Percentiles rank a stretch among this genome's conserved stretches.
Evolutionary conservation across 2,329 filamentous ascomycete species (phyloP).

Genomic region (Talaromyces piceae): DNA sequence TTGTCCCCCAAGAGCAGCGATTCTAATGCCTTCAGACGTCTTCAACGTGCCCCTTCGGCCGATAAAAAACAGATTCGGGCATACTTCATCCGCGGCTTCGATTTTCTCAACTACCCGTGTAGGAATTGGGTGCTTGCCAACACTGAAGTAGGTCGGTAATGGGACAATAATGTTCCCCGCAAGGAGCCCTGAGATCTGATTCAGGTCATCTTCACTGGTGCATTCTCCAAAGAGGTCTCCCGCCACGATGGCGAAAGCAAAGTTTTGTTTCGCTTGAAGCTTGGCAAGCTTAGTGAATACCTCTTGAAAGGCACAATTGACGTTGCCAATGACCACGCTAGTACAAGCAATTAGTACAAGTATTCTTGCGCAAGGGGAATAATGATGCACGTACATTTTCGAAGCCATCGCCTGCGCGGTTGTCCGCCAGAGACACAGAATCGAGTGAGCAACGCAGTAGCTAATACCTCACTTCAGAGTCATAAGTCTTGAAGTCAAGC

Average conservation of each 20-base stretch:
- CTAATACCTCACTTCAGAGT: background rate
- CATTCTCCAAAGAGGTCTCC: constrained; percentile 71
- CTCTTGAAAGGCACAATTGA: constrained; percentile 68
- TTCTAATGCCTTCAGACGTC: constrained; percentile 79
- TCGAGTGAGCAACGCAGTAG: background rate
- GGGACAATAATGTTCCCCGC: constrained; percentile 66
- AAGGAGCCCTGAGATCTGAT: constrained; percentile 59
- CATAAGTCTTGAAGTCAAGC: background rate
- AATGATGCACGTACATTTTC: constrained; percentile 45
- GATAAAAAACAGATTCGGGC: constrained; percentile 83
- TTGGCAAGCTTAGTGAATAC: constrained; percentile 73
- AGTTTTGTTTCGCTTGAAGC: constrained; percentile 79
- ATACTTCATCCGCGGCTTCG: constrained; percentile 65
- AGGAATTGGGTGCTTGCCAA: constrained; percentile 68
- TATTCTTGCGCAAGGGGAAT: background rate
- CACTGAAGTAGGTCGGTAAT: constrained; percentile 82
- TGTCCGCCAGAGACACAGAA: background rate
- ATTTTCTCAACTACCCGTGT: constrained; percentile 63
- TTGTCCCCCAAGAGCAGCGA: constrained; percentile 76
- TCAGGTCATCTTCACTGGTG: constrained; percentile 43
- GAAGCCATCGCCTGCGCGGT: constrained; percentile 42
- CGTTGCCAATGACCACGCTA: constrained; percentile 67
- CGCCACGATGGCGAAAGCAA: constrained; percentile 74
- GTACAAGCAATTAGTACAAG: constrained; percentile 4
- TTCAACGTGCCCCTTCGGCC: constrained; percentile 82